Evolutionary conservation across 108 stramenopile genomes (phyloP), one percentile per base, ranked within the genome.

Genomic region (Skeletonema potamos): DNA sequence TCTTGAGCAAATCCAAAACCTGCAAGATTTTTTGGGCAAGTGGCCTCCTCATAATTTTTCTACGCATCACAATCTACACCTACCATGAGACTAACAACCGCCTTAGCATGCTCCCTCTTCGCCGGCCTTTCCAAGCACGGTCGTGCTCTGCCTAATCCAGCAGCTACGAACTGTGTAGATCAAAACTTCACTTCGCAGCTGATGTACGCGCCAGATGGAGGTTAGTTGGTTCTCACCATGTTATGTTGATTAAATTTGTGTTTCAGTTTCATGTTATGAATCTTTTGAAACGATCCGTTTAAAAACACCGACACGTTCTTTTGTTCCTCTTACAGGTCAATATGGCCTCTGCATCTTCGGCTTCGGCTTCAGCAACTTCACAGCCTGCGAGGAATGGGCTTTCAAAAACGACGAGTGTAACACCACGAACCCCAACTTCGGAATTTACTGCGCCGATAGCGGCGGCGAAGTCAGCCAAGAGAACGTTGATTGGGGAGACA

Each of bases 91-190:
- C 44, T 46, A 46, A 13, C 44, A 46, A 20, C 44, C 44, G 44
- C 44, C 44, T 46, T 46, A 46, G 44, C 44, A 46, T 46, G 44
- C 44, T 46, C 44, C 44, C 44, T 46, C 17, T 46, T 46, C 44
- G 18, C 44, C 20, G 18, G 17, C n/a, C 44, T n/a, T 4, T 17
- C 44, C 44, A 46, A 46, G 44, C 44, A 13, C 18, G 44, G 44
- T 0, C 20, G 1, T 0, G 44, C 44, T 6, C n/a, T 46, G 44
- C 17, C 6, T 6, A 46, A 46, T 1, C 44, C 44, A 46, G 44
- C 44, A 17, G 4, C 44, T 20, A 6, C 18, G 6, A 46, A 46
- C 18, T 46, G 44, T 20, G 18, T 46, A 4, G 6, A 46, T 20
- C 44, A 46, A 46, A 46, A 46, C 18, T 46, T 29, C 28, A 58